Evolutionary conservation across 2,329 filamentous ascomycete genomes (phyloP), one percentile per base, ranked within the genome.

Genomic region (Ascosphaera aggregata): DNA sequence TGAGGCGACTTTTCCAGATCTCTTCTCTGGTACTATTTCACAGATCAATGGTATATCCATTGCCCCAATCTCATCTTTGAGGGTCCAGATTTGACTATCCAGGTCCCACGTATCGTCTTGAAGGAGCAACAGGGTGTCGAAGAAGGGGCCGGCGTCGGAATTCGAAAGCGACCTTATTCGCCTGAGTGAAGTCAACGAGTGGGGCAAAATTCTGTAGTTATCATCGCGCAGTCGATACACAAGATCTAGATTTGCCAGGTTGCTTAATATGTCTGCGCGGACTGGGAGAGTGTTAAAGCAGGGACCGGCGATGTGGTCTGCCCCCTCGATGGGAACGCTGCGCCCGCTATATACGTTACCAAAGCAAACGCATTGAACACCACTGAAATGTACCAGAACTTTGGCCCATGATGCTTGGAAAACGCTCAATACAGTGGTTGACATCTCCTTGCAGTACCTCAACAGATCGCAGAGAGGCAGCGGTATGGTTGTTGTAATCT

Each of bases 281-380:
- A 84, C 51, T 0, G 85, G 82, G 9, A 93, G 58, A 0, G 85
- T 92, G 51, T 93, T 94, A 63, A 94, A 93, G 53, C 84, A 93
- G 0, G 85, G 85, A 0, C 80, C 82, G 15, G 91, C 69, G 4
- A 93, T 66, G 3, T 65, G 62, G 27, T 85, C 73, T 9, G 86
- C 61, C 0, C 67, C 69, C 3, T 76, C 66, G 2, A 85, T 54
- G 0, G 70, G 58, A 8, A 80, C 51, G 1, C 73, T 76, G 5
- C 85, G 72, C 1, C 85, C 84, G 49, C 73, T 85, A 41, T 86
- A 67, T 2, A 94, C 76, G 47, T 81, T 91, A 0, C 86, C 85
- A 27, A 27, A 27, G 13, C 22, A 27, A 7, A 27, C 7, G 13
- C 13, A 7, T 0, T 59, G 52, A 3, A 61, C 59, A 1, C 62